Base-by-base conservation (phyloP, 106 monocot genomes). In the Agapanthus africanus region DNA sequence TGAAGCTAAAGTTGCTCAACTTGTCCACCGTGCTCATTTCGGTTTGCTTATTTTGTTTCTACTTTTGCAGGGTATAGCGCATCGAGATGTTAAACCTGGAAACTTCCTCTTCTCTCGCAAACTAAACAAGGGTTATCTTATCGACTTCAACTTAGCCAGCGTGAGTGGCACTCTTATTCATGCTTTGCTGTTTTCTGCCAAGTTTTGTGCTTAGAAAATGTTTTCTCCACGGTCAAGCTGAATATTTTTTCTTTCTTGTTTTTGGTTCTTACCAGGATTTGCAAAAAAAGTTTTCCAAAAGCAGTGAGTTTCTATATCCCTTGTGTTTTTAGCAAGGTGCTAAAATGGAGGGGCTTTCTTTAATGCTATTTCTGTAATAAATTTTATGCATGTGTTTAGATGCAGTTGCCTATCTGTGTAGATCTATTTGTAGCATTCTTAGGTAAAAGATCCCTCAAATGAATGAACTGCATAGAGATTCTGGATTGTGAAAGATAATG, bases 11-110 rank as follows among this genome's bases (percentile, higher is more conserved):
- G 7, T 23, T 56, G 19, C 19, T 22, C 28, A 11, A 56, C 18
- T 74, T 1, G 9, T 46, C 50, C 60, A 61, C 31, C 14, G 32
- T 11, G 31, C 10, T 4, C 16, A 19, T 75, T 57, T 33, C 3
- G 38, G 15, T 39, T 67, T 52, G 27, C 54, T 70, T 42, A 31
- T 70, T 50, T 36, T 63, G n/a, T 44, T 56, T 37, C 30, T 28
- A 27, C 33, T 23, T 59, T 40, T 73, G n/a, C 70, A 93, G 97
- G 89, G 84, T 54, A 63, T 90, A 69, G 92, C 84, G 37, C 97
- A 99, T 54, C 79, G 92, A 64, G 97, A 99, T 74, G 79, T 99
- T 38, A 99, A 99, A 77, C 97, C 89, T 76, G 97, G 92, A 40
- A 99, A 99, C 26, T 99, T 99, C 54, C 83, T 99, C 11, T 92